These are phyloP conservation scores for Prinsepia uniflora DNA, from an alignment of 306 rosid species.

Conservation along the genomic window DNA sequence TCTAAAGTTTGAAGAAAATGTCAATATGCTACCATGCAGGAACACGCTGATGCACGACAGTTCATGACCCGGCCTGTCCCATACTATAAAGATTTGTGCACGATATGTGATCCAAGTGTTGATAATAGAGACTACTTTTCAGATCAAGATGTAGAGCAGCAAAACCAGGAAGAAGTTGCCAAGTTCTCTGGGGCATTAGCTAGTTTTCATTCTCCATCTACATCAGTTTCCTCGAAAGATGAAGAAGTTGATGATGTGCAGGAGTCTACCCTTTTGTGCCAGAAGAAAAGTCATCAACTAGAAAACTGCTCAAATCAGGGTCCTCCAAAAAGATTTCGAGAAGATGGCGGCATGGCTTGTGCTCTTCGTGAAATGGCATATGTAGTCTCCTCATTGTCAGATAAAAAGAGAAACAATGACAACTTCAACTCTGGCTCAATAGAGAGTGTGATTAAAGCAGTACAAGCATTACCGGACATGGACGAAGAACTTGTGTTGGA, in stretches of 20 bases:
- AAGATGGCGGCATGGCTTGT: constrained; percentile 49
- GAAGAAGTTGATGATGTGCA: constrained; percentile 24
- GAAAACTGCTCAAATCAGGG: constrained; percentile 35
- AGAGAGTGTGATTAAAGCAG: constrained; percentile 55
- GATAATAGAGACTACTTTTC: constrained; percentile 40
- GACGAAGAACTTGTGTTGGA: constrained; percentile 78
- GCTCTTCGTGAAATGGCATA: constrained; percentile 59
- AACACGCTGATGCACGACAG: constrained; percentile 64
- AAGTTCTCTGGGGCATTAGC: constrained; percentile 19
- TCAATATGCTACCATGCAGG: constrained; percentile 43
- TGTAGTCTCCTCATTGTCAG: constrained; percentile 50
- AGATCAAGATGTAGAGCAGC: constrained; percentile 40
- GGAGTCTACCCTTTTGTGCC: constrained; percentile 33
- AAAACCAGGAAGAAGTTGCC: constrained; percentile 34
- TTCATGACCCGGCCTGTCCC: constrained; percentile 80
- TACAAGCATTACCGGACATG: constrained; percentile 75
- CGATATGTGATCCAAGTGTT: constrained; percentile 51
- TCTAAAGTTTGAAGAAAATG: constrained; percentile 4
- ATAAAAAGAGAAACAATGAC: constrained; percentile 40
- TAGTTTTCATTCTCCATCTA: constrained; percentile 38
- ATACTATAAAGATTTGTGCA: constrained; percentile 55
- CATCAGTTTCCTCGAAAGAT: constrained; percentile 40
- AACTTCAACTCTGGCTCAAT: constrained; percentile 38
- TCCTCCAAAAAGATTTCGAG: constrained; percentile 37
- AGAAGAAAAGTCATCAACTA: constrained; percentile 43